phyloP scores from a whole-genome alignment of 768 basidiomycete genomes.

The Macrolepiota dolichaula region DNA sequence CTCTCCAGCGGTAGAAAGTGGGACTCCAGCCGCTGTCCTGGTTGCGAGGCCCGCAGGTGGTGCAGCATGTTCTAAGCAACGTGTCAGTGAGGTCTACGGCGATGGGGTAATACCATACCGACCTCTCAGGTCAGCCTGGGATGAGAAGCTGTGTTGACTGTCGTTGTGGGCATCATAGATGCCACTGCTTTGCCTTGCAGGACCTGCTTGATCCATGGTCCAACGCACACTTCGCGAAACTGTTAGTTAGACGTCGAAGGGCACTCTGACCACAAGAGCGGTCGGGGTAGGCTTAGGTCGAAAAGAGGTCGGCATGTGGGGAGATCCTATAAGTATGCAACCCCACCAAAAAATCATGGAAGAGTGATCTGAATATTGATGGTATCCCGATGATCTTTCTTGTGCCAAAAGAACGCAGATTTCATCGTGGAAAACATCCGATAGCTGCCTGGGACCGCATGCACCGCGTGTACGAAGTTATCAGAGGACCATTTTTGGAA shows the following conservation, averaged over 20 bases:
- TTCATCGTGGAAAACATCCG: slow-evolving; percentile 4
- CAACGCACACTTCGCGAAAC: slow-evolving; percentile 14
- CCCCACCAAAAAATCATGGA: slow-evolving; percentile 4
- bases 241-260: slow-evolving; percentile 10
- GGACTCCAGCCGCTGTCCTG: slow-evolving; percentile 23
- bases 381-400: slow-evolving; percentile 2
- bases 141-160: slow-evolving; percentile 26
- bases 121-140: slow-evolving; percentile 34
- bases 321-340: slow-evolving; percentile 6
- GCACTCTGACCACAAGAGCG: slow-evolving; percentile 7
- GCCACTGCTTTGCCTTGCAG: slow-evolving; percentile 34
- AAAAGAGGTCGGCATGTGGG: neutral
- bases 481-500: slow-evolving; percentile 18
- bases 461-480: slow-evolving; percentile 17
- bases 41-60: slow-evolving; percentile 25
- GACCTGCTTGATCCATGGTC: slow-evolving; percentile 31
- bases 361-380: neutral
- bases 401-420: neutral
- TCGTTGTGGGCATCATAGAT: slow-evolving; percentile 26
- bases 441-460: slow-evolving; percentile 18
- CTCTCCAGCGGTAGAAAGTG: slow-evolving; percentile 14
- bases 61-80: slow-evolving; percentile 28
- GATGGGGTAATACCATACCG: neutral
- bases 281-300: slow-evolving; percentile 9
- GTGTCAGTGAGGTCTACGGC: neutral